phyloP scores from a whole-genome alignment of 257 asterid species.

The Solanum rostratum region DNA sequence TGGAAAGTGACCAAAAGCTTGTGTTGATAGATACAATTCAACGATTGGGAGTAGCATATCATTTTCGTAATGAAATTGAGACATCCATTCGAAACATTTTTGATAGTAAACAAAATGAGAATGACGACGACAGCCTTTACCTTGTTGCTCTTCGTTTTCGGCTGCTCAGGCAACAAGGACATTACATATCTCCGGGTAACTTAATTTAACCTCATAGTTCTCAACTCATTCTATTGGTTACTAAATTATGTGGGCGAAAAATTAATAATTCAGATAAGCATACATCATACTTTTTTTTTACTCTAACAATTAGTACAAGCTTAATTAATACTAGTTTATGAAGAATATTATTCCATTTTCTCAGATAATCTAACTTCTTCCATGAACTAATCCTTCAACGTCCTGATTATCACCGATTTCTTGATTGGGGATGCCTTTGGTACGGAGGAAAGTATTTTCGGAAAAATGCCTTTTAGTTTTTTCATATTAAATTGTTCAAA shows the following conservation, averaged over 20 bases:
- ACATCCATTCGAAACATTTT: not conserved
- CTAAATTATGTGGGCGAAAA: not conserved
- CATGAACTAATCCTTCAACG: too few relatives aligned
- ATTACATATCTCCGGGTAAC: not conserved
- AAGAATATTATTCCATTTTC: too few relatives aligned
- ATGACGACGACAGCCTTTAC: not conserved
- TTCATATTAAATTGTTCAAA: too few relatives aligned
- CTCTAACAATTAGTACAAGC: not conserved
- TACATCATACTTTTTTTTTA: too few relatives aligned
- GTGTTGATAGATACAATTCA: not conserved
- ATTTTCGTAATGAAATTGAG: conserved; percentile 6
- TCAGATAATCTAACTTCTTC: too few relatives aligned
- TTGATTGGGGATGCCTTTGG: too few relatives aligned
- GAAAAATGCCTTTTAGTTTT: too few relatives aligned
- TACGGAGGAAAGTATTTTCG: too few relatives aligned
- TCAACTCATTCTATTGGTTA: not conserved
- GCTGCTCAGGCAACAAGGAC: conserved; percentile 7
- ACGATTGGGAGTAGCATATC: conserved; percentile 20
- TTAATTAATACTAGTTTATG: not conserved
- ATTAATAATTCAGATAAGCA: not conserved
- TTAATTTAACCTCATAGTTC: not conserved
- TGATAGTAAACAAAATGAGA: not conserved
- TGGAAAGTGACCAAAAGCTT: not conserved
- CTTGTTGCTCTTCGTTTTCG: conserved; percentile 9
- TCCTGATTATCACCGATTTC: too few relatives aligned